These are phyloP conservation scores for Coemansia sp. DNA, from an alignment of 192 early-diverging fungal genomes.

Conservation along the genomic window DNA sequence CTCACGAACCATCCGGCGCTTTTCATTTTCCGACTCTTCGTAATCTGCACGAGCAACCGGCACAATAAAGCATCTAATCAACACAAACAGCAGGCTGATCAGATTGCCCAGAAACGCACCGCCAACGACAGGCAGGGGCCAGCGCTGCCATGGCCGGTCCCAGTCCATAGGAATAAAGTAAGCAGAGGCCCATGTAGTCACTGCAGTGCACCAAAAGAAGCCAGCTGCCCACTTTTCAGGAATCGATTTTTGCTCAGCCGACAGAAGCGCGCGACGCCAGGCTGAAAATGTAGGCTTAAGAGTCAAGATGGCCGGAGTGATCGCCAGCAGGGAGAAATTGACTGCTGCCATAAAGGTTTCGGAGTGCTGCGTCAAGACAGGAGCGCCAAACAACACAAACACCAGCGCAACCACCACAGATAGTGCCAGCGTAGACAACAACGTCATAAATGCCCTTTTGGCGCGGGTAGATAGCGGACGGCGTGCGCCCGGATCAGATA, in stretches of 20 bases:
- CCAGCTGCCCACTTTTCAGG: slow-evolving; percentile 50
- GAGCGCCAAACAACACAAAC: slow-evolving; percentile 48
- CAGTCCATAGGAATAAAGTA: slow-evolving; percentile 54
- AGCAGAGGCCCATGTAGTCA: slow-evolving; percentile 24
- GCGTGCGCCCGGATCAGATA: neutral
- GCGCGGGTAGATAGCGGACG: slow-evolving; percentile 7
- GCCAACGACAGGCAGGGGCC: slow-evolving; percentile 47
- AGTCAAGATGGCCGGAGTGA: slow-evolving; percentile 42
- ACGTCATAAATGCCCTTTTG: slow-evolving; percentile 7
- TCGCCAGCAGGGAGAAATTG: slow-evolving; percentile 36
- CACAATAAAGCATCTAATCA: slow-evolving; percentile 37
- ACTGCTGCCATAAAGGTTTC: slow-evolving; percentile 38
- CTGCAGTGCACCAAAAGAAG: slow-evolving; percentile 47
- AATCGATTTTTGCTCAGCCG: slow-evolving; percentile 13
- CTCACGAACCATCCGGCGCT: slow-evolving; percentile 12
- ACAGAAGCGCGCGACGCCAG: slow-evolving; percentile 32
- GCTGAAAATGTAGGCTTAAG: slow-evolving; percentile 14
- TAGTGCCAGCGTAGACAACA: slow-evolving; percentile 9
- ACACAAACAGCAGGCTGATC: slow-evolving; percentile 32
- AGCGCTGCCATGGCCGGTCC: slow-evolving; percentile 50
- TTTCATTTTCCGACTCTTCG: slow-evolving; percentile 18
- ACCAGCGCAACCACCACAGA: slow-evolving; percentile 5
- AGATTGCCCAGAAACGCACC: slow-evolving; percentile 49
- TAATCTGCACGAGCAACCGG: slow-evolving; percentile 33
- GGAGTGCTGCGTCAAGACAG: slow-evolving; percentile 18